A percentile compares a stretch with the other conserved stretches of the same genome.
Evolutionary conservation across 768 basidiomycete genomes (phyloP).

Genomic region (Tricholoma sp.): DNA sequence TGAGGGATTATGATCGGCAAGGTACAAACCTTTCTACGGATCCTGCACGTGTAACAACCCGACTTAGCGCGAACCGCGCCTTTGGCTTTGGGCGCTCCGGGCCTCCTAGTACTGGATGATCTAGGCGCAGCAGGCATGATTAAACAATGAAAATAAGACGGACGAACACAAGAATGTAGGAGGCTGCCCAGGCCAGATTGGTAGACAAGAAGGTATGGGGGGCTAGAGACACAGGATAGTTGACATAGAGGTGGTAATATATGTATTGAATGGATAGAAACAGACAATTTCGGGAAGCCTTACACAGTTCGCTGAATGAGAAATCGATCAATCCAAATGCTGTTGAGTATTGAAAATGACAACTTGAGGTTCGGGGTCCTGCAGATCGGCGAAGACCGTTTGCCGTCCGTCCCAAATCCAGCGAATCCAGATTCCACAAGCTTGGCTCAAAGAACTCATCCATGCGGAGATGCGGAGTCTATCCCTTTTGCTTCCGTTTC

Average conservation of each 20-base stretch:
- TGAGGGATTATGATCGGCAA: constrained; percentile 15
- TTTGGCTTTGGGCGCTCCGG: constrained; percentile 67
- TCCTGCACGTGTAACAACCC: constrained; percentile 86
- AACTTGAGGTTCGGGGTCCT: constrained; percentile 12
- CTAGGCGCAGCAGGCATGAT: constrained; percentile 39
- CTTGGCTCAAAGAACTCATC: background rate
- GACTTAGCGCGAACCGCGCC: constrained; percentile 83
- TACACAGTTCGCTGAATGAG: constrained; percentile 7
- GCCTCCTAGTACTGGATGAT: constrained; percentile 36
- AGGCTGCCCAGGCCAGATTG: constrained; percentile 8
- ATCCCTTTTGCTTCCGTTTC: constrained; percentile 2
- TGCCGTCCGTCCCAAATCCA: constrained; percentile 3
- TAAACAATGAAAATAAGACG: constrained; percentile 8
- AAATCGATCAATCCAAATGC: constrained; percentile 6
- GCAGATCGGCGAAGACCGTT: constrained; percentile 10
- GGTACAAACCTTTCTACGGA: constrained; percentile 66
- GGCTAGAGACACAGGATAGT: constrained; percentile 11
- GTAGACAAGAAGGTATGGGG: constrained; percentile 10
- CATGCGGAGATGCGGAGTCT: constrained; percentile 1
- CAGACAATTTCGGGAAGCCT: constrained; percentile 15
- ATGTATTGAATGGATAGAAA: constrained; percentile 26
- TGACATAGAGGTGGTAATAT: constrained; percentile 26
- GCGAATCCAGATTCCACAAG: background rate
- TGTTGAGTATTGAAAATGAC: constrained; percentile 4
- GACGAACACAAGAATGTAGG: constrained; percentile 7